These are phyloP conservation scores for Lodderomyces elongisporus DNA, from an alignment of 1,139 yeast genomes.

Conservation along the genomic window DNA sequence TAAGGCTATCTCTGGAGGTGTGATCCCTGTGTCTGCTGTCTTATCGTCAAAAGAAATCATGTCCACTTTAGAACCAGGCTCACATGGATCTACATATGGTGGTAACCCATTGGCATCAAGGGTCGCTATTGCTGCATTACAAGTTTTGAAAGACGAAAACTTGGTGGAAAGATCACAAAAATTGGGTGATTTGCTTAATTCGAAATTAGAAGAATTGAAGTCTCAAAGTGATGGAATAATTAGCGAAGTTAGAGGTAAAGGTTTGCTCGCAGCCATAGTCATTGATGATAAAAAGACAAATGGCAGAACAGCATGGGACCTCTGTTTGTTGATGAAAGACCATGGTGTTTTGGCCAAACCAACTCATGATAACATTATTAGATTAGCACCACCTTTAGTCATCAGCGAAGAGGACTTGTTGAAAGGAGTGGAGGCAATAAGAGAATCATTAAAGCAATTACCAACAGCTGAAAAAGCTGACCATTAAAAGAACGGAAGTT, in stretches of 20 bases:
- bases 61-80: conserved; percentile 90
- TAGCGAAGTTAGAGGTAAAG: conserved; percentile 89
- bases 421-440: conserved; percentile 75
- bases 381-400: conserved; percentile 94
- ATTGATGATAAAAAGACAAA: conserved; percentile 79
- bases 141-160: conserved; percentile 84
- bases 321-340: conserved; percentile 84
- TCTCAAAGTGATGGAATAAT: conserved; percentile 64
- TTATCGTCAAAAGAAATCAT: conserved; percentile 83
- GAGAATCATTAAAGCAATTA: conserved; percentile 55
- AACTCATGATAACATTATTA: conserved; percentile 91
- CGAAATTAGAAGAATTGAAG: conserved; percentile 61
- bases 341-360: conserved; percentile 93
- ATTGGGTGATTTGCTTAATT: conserved; percentile 67
- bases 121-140: conserved; percentile 90
- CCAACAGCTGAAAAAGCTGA: conserved; percentile 47
- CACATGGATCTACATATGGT: conserved; percentile 97
- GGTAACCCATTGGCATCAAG: conserved; percentile 96
- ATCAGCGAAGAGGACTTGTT: conserved; percentile 81
- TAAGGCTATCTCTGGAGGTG: conserved; percentile 95
- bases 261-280: conserved; percentile 85
- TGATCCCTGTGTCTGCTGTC: conserved; percentile 86
- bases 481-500: conserved; percentile 26
- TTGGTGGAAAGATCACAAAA: conserved; percentile 72
- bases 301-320: conserved; percentile 95